phyloP scores from a whole-genome alignment of 495 filamentous ascomycete species.

The Annulohypoxylon moriforme region DNA sequence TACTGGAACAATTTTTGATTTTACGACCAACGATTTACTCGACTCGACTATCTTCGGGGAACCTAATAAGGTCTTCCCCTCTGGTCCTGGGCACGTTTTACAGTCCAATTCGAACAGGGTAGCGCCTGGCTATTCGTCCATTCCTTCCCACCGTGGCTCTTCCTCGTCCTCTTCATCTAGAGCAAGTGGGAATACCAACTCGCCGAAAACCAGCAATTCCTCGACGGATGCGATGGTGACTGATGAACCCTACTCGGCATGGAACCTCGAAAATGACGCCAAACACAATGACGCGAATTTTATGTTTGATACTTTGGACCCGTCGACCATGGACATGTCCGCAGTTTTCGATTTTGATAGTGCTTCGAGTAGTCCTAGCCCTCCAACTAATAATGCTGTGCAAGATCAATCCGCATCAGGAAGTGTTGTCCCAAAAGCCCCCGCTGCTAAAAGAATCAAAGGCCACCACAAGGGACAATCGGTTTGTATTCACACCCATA shows the following conservation, averaged over 20 bases:
- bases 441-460: constrained; percentile 44
- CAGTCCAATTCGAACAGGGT: constrained; percentile 18
- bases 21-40: constrained; percentile 17
- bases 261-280: constrained; percentile 31
- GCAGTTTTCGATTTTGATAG: constrained; percentile 77
- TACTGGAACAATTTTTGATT: constrained; percentile 23
- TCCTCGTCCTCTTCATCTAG: constrained; percentile 46
- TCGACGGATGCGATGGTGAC: constrained; percentile 41
- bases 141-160: constrained; percentile 44
- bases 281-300: constrained; percentile 28
- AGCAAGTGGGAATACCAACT: constrained; percentile 35
- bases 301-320: constrained; percentile 35
- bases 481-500: constrained; percentile 35
- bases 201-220: constrained; percentile 38
- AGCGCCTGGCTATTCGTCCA: background rate
- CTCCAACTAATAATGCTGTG: constrained; percentile 47
- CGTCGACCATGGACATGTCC: constrained; percentile 60
- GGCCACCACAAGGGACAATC: constrained; percentile 51
- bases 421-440: constrained; percentile 25
- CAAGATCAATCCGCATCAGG: constrained; percentile 34
- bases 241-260: constrained; percentile 26
- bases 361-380: constrained; percentile 73
- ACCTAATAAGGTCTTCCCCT: constrained; percentile 19
- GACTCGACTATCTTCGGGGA: constrained; percentile 20
- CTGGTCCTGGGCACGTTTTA: constrained; percentile 2